Evolutionary conservation across 805 yeast species (phyloP).

Genomic region (Helenozyma baotianmanensis): DNA sequence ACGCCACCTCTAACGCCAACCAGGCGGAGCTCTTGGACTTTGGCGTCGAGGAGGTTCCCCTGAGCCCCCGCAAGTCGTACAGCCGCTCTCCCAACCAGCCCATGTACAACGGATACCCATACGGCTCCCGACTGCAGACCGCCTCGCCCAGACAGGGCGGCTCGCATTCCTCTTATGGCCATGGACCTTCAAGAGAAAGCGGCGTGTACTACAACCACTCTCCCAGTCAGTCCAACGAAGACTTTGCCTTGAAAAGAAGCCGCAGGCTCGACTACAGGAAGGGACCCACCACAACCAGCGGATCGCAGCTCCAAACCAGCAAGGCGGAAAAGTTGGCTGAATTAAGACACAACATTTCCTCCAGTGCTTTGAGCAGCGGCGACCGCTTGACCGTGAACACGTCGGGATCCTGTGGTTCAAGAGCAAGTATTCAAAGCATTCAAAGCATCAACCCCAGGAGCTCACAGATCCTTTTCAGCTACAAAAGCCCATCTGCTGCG

Average conservation of each 20-base stretch:
- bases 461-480: constrained; percentile 34
- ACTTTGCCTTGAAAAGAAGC: constrained; percentile 32
- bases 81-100: neutral
- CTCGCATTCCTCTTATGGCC: too few relatives aligned
- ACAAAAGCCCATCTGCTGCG: constrained; percentile 21
- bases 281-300: constrained; percentile 15
- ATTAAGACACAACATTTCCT: constrained; percentile 17
- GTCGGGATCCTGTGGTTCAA: too few relatives aligned
- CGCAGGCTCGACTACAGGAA: constrained; percentile 39
- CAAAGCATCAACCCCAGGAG: constrained; percentile 20
- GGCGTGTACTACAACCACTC: neutral
- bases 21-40: constrained; percentile 10
- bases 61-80: neutral
- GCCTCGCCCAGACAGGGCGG: neutral
- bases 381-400: too few relatives aligned
- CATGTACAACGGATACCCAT: neutral
- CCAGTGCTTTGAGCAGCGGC: neutral
- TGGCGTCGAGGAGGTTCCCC: constrained; percentile 13
- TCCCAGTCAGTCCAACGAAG: constrained; percentile 8
- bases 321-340: constrained; percentile 24
- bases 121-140: neutral
- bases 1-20: constrained; percentile 3
- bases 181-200: neutral
- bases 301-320: constrained; percentile 20
- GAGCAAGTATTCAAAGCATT: constrained; percentile 9